Evolutionary conservation across 179 eudicot species (phyloP).

Genomic region (Nepenthes alata): DNA sequence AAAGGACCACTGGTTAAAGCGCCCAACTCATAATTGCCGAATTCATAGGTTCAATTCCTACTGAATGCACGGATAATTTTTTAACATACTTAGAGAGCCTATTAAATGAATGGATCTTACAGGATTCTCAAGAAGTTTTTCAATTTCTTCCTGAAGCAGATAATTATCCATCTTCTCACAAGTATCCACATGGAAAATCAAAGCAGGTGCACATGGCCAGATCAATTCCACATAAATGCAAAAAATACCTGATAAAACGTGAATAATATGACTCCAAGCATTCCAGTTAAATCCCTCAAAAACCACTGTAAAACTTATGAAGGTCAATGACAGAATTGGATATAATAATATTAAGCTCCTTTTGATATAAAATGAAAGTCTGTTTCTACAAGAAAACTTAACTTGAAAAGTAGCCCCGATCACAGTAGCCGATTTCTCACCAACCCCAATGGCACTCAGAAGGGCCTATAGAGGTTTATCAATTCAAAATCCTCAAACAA

Average conservation of each 20-base stretch:
- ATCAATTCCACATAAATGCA: neutral
- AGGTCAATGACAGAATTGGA: neutral
- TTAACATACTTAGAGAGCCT: no score
- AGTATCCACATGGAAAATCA: no score
- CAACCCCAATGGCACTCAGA: slow-evolving; percentile 97
- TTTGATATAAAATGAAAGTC: neutral
- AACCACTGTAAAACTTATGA: slow-evolving; percentile 55
- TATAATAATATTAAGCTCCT: neutral
- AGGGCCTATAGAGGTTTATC: slow-evolving; percentile 55
- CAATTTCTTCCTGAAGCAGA: no score
- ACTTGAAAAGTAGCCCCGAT: slow-evolving; percentile 99
- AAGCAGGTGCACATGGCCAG: neutral
- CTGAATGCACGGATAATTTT: no score
- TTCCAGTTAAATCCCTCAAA: slow-evolving; percentile 95
- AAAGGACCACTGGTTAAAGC: no score
- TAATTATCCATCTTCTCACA: no score
- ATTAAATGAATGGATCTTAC: no score
- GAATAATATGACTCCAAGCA: slow-evolving; percentile 95
- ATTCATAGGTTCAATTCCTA: no score
- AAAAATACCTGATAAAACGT: slow-evolving; percentile 73
- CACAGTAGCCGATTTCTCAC: slow-evolving; percentile 89
- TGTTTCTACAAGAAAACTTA: neutral
- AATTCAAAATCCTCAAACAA: slow-evolving; percentile 3
- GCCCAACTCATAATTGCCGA: no score
- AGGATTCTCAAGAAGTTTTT: no score